Conservation (phyloP, 1,284 basidiomycete genomes). For the Meira nashicola region DNA sequence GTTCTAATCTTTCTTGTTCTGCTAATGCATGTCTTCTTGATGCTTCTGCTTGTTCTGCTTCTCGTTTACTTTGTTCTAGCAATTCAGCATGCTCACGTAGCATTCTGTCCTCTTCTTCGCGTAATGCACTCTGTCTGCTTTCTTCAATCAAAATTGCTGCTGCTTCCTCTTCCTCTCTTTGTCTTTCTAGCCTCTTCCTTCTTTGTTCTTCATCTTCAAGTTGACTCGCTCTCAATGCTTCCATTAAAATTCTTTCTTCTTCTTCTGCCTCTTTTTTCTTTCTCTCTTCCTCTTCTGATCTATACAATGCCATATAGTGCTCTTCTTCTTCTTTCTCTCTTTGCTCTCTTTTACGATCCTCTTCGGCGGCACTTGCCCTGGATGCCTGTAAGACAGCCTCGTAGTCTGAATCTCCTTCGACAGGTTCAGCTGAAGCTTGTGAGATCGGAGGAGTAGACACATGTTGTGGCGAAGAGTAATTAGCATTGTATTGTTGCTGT, state of each 20-base stretch:
- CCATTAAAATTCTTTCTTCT: slow-evolving; percentile 1
- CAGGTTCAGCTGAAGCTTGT: neutral
- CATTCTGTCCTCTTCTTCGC: slow-evolving; percentile 5
- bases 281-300: slow-evolving; percentile 5
- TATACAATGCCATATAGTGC: slow-evolving; percentile 5
- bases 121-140: slow-evolving; percentile 5
- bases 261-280: slow-evolving; percentile 1
- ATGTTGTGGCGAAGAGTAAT: neutral
- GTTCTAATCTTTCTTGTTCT: slow-evolving; percentile 8
- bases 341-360: neutral
- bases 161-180: slow-evolving; percentile 10
- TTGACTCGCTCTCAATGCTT: slow-evolving; percentile 13
- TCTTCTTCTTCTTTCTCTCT: slow-evolving; percentile 8
- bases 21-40: neutral
- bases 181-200: neutral
- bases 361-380: slow-evolving; percentile 5
- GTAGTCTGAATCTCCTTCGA: slow-evolving; percentile 4
- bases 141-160: slow-evolving; percentile 3
- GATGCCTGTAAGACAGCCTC: slow-evolving; percentile 12
- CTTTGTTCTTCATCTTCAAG: slow-evolving; percentile 10
- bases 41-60: slow-evolving; percentile 1
- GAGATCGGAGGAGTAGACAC: neutral
- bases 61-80: slow-evolving; percentile 6
- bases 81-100: neutral
- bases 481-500: neutral